Percentiles rank a stretch among this genome's conserved stretches.
phyloP scores from a whole-genome alignment of 2,329 filamentous ascomycete species.

The Cephalotrichum gorgonifer region DNA sequence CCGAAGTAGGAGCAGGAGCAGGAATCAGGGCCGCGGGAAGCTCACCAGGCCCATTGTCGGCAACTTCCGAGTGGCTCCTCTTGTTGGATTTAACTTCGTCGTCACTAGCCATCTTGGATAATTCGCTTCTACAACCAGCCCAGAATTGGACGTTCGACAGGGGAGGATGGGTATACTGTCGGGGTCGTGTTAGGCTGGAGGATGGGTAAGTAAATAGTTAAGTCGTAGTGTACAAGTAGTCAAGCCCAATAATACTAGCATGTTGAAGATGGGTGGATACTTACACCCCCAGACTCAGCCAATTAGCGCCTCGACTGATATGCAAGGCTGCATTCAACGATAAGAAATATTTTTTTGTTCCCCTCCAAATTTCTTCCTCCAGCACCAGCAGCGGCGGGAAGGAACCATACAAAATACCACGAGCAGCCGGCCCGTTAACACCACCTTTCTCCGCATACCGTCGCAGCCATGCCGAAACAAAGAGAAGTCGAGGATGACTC shows the following conservation, averaged over 20 bases:
- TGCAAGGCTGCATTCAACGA: neutral
- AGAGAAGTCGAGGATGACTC: neutral
- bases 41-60: conserved; percentile 2
- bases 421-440: neutral
- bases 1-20: no score
- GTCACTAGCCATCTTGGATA: conserved; percentile 10
- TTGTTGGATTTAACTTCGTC: conserved; percentile 22
- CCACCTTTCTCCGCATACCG: neutral
- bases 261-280: neutral
- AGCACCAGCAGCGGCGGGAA: neutral
- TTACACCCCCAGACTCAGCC: neutral
- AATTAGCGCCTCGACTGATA: neutral
- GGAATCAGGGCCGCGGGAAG: neutral
- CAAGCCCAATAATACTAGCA: no score
- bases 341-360: conserved; percentile 4
- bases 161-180: neutral
- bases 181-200: neutral
- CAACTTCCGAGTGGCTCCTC: conserved; percentile 2
- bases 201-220: no score
- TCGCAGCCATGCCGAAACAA: neutral
- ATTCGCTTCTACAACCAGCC: neutral
- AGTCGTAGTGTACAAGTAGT: no score
- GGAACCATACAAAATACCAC: neutral
- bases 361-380: neutral
- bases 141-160: neutral